phyloP scores from a whole-genome alignment of 129 eudicot genomes.

The Rutidosis leptorrhynchoides region DNA sequence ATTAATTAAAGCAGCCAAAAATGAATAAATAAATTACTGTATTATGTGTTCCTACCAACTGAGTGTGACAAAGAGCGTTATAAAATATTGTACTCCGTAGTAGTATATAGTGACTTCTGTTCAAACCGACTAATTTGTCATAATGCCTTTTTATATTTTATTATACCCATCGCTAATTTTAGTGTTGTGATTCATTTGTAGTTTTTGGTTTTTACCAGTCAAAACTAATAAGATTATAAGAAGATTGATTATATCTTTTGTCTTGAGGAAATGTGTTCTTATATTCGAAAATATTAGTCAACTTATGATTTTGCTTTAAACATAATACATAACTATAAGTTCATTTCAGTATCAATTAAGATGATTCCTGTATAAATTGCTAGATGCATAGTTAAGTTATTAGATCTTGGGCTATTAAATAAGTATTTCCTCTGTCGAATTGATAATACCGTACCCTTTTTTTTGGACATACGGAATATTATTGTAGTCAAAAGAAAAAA shows the following conservation, averaged over 20 bases:
- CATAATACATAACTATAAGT: not conserved
- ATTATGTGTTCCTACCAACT: too few species aligned
- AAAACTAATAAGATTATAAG: too few species aligned
- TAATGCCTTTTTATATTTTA: too few species aligned
- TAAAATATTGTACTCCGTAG: too few species aligned
- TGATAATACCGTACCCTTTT: slow-evolving; percentile 16
- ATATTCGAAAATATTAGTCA: not conserved
- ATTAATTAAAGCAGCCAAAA: too few species aligned
- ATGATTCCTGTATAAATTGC: not conserved
- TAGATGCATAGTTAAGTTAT: slow-evolving; percentile 3
- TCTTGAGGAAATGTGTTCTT: not conserved
- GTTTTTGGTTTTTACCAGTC: not conserved
- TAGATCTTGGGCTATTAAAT: not conserved
- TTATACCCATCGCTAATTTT: too few species aligned
- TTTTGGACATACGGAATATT: slow-evolving; percentile 25
- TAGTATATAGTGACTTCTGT: too few species aligned
- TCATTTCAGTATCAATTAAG: not conserved
- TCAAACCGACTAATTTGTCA: too few species aligned
- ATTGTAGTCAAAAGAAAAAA: slow-evolving; percentile 10
- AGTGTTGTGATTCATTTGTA: too few species aligned
- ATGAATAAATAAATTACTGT: too few species aligned
- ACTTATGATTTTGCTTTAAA: not conserved
- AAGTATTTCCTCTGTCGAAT: not conserved
- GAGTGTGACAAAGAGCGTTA: too few species aligned
- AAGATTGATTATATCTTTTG: not conserved